Evolutionary conservation across 2,329 filamentous ascomycete species (phyloP), one percentile per base, ranked within the genome.

Genomic region (Alternaria ventricosa): DNA sequence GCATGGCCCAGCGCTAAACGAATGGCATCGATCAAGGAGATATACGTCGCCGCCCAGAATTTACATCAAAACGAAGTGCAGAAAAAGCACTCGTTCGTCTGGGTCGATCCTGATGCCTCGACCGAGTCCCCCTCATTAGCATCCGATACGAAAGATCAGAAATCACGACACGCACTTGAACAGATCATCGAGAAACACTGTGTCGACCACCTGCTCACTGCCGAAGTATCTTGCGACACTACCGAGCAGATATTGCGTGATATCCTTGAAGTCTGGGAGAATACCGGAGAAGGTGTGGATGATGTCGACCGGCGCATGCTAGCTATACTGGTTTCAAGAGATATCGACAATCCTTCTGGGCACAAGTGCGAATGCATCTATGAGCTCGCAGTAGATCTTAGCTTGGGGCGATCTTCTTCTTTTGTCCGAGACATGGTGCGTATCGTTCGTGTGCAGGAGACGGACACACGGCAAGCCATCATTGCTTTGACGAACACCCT

Each of bases 241-340:
- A 66, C 64, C n/a, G 61, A 68, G 33, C 51, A 56, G 5, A 67
- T 64, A 2, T 63, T 77, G 7, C 63, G 68, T 18, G 46, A 63
- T 5, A 57, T 77, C 1, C 22, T 74, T 4, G 44, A 60, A 4
- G 55, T 75, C 9, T 78, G 75, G 74, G 55, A 68, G 22, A 44
- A 18, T 5, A 65, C 67, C 15, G 63, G 10, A 7, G 47, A 46
- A 25, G 41, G 53, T 20, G 25, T 30, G 1, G 47, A 61, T 13
- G 63, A 62, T 59, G 53, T 45, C 7, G 47, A 62, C 12, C 66
- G 68, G 44, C 66, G 70, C 5, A 25, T 47, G 15, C 55, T 78
- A 5, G 71, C 72, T 1, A 59, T 77, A 2, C 9, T 71, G 4
- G 61, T 71, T 8, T 68, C 68, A 6, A 60, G 51, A 22, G 58